Base-by-base conservation (phyloP, 2,329 filamentous ascomycete species). In the Xylaria sp. region DNA sequence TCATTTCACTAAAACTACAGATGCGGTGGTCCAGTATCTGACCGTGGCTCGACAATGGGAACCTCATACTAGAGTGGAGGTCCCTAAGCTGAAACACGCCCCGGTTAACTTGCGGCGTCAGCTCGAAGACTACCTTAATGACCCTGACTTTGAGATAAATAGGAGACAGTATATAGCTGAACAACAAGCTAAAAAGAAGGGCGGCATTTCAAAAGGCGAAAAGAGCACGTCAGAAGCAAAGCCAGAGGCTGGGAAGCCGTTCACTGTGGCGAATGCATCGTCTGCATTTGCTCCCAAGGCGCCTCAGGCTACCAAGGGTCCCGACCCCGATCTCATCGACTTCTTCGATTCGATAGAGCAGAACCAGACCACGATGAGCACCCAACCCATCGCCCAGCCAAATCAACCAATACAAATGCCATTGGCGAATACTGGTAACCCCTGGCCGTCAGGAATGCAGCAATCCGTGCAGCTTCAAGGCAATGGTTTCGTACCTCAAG, bases 61-160 rank as follows among this genome's bases (percentile, higher is more conserved):
- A 80, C 91, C 94, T 76, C 93, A 94, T 70, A 99, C 96, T 5
- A 86, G 95, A 67, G 87, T 99, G 44, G 93, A 97, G 76, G 96
- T 99, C 7, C 96, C 96, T 10, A 97, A 97, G 82, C 86, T 99
- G 72, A 98, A 97, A 82, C 96, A 99, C 78, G 96, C 96, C 5
- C 96, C 96, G 0, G 94, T 96, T 1, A 97, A 96, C 76, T 81
- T 99, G 59, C 92, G 93, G 17, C 90, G 90, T 29, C 93, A 97
- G 63, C 85, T 99, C 29, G 94, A 98, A 78, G 96, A 99, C 73
- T 98, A 99, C 76, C 83, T 99, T 51, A 90, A 94, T 69, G 96
- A 99, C 75, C 90, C 93, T 2, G 96, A 99, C 78, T 99, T 99
- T 74, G 96, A 99, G 73, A 87, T 94, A 63, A 96, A 98, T 73